phyloP scores from a whole-genome alignment of 1,284 basidiomycete species.

The Melampsora abietis-canadensis region DNA sequence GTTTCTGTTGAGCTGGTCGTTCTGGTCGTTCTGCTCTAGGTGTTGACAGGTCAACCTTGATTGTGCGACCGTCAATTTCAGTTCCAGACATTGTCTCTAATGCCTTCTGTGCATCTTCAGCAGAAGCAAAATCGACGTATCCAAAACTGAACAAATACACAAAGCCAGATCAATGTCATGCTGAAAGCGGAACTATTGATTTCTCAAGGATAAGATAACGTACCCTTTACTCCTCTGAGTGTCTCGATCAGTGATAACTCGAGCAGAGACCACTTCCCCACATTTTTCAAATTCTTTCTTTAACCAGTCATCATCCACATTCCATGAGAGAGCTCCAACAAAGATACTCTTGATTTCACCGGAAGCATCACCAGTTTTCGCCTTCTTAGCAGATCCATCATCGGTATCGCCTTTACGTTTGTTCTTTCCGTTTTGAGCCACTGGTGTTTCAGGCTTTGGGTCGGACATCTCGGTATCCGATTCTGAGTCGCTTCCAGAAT shows the following conservation, averaged over 20 bases:
- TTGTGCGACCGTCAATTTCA: conserved; percentile 85
- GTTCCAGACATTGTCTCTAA: conserved; percentile 68
- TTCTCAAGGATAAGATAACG: conserved; percentile 3
- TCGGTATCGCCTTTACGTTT: conserved; percentile 36
- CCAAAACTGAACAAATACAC: conserved; percentile 62
- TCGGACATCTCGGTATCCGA: background rate
- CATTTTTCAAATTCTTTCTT: conserved; percentile 82
- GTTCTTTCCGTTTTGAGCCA: conserved; percentile 15
- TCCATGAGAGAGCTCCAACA: conserved; percentile 92
- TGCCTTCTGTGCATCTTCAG: conserved; percentile 69
- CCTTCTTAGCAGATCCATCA: conserved; percentile 17
- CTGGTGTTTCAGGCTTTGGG: background rate
- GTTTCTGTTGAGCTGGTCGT: conserved; percentile 69
- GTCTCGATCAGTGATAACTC: conserved; percentile 86
- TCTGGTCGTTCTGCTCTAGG: conserved; percentile 61
- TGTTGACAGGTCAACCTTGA: conserved; percentile 79
- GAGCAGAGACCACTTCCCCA: conserved; percentile 81
- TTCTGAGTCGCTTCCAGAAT: conserved; percentile 9
- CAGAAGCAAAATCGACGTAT: conserved; percentile 78
- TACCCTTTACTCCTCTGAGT: conserved; percentile 55
- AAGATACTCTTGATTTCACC: conserved; percentile 70
- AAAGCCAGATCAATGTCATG: conserved; percentile 68
- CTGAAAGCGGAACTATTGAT: conserved; percentile 49
- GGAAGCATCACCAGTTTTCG: background rate
- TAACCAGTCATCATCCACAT: conserved; percentile 95